These are phyloP conservation scores for Arachis monticola DNA, from an alignment of 331 rosid species.

Conservation along the genomic window DNA sequence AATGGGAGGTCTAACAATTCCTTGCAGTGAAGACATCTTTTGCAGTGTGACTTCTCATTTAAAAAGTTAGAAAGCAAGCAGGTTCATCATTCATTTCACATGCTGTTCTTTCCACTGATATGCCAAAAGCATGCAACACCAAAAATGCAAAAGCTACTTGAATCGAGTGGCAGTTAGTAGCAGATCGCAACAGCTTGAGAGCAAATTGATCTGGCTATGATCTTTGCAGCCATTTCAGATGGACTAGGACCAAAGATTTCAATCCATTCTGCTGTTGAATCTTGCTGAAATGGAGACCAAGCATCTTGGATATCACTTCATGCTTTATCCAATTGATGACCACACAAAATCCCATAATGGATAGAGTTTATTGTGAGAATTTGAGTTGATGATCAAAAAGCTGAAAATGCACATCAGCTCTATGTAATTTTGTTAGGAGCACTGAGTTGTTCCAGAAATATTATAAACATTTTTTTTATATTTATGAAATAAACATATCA, in stretches of 20 bases:
- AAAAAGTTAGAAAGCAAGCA: slow-evolving; percentile 17
- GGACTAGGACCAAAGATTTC: too few species aligned
- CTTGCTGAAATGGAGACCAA: background rate
- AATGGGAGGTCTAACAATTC: slow-evolving; percentile 54
- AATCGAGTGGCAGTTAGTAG: background rate
- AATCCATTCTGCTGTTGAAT: too few species aligned
- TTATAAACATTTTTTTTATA: background rate
- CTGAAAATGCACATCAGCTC: background rate
- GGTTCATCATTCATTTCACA: background rate
- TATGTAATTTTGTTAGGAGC: background rate
- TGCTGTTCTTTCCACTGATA: background rate
- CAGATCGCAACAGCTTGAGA: background rate
- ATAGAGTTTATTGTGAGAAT: background rate
- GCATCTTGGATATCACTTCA: slow-evolving; percentile 13
- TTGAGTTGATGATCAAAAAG: background rate
- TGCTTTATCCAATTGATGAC: slow-evolving; percentile 35
- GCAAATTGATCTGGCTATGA: background rate
- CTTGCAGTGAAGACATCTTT: slow-evolving; percentile 47
- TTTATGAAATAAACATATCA: slow-evolving; percentile 14
- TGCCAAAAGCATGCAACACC: slow-evolving; percentile 1
- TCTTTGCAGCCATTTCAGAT: too few species aligned
- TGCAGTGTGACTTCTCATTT: slow-evolving; percentile 34
- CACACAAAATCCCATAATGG: background rate
- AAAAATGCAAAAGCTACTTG: background rate
- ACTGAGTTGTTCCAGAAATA: background rate